phyloP scores from a whole-genome alignment of 371 early-diverging fungal species.

The Mortierella sp. region DNA sequence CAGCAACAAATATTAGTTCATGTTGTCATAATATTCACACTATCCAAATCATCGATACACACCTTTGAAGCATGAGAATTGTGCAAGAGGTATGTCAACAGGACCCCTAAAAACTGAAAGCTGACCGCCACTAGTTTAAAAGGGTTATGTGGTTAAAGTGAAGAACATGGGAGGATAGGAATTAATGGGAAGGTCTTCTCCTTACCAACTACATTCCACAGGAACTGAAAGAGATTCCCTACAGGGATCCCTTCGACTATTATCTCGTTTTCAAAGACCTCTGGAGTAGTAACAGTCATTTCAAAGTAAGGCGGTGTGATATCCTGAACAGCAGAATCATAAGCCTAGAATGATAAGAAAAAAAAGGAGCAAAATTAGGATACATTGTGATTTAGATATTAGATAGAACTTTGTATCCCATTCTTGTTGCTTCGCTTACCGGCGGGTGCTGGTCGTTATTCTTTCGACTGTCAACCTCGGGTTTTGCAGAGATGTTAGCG shows the following conservation, averaged over 20 bases:
- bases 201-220: conserved; percentile 69
- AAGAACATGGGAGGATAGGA: background rate
- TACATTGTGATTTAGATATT: background rate
- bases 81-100: conserved; percentile 70
- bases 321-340: conserved; percentile 69
- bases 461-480: conserved; percentile 58
- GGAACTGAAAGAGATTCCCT: conserved; percentile 65
- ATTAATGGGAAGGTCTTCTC: background rate
- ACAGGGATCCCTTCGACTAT: conserved; percentile 71
- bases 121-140: conserved; percentile 62
- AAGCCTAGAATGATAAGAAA: conserved; percentile 57
- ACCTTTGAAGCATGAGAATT: conserved; percentile 73
- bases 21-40: background rate
- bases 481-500: conserved; percentile 68
- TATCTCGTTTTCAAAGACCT: conserved; percentile 62
- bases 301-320: conserved; percentile 72
- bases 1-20: background rate
- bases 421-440: conserved; percentile 37
- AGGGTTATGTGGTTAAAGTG: background rate
- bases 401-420: background rate
- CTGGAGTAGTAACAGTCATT: conserved; percentile 64
- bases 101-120: conserved; percentile 73
- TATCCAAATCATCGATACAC: conserved; percentile 6
- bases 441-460: conserved; percentile 60
- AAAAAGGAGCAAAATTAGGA: background rate